These are phyloP conservation scores for Salix viminalis DNA, from an alignment of 345 rosid species.

Conservation along the genomic window DNA sequence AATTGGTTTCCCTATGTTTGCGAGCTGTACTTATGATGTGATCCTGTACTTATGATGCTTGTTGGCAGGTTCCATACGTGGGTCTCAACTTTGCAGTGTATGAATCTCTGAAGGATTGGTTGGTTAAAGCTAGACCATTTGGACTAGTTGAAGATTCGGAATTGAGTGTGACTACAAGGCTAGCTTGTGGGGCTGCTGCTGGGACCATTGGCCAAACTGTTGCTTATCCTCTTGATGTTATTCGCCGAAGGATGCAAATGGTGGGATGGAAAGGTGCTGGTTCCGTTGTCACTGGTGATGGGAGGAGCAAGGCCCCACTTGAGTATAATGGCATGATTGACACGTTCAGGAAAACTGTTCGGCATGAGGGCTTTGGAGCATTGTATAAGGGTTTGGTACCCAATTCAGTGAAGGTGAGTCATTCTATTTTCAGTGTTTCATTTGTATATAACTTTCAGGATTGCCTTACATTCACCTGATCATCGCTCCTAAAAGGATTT, in stretches of 20 bases:
- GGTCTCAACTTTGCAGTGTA: conserved; percentile 88
- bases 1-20: neutral
- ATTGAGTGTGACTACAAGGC: conserved; percentile 76
- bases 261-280: conserved; percentile 95
- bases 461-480: neutral
- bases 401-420: conserved; percentile 76
- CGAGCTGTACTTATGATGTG: neutral
- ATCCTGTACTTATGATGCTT: neutral
- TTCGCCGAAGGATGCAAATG: conserved; percentile 98
- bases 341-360: conserved; percentile 75
- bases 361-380: conserved; percentile 69
- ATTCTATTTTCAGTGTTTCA: neutral
- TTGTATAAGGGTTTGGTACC: conserved; percentile 85
- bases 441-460: neutral
- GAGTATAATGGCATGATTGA: conserved; percentile 79
- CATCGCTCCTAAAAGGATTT: neutral
- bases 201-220: conserved; percentile 97
- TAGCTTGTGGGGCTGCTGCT: conserved; percentile 93
- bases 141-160: conserved; percentile 71
- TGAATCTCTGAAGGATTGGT: conserved; percentile 83
- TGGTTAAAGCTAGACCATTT: conserved; percentile 58
- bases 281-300: conserved; percentile 74
- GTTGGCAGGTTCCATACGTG: conserved; percentile 72
- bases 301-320: conserved; percentile 46
- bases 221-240: conserved; percentile 96